phyloP scores from a whole-genome alignment of 768 basidiomycete genomes.

The Lentinula edodes region DNA sequence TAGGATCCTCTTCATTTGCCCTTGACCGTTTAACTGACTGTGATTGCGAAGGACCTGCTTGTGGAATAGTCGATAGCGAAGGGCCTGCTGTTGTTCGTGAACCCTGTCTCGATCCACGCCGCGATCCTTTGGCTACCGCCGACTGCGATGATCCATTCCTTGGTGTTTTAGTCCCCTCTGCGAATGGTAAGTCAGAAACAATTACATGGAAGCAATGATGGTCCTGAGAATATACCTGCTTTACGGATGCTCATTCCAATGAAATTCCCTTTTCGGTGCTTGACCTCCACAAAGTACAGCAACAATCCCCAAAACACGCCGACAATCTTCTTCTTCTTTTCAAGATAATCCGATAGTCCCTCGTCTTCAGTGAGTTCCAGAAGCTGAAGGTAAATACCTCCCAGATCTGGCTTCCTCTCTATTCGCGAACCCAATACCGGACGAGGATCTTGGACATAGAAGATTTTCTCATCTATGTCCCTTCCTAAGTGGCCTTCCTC shows the following conservation, averaged over 20 bases:
- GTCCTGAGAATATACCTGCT: background rate
- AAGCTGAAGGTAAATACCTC: background rate
- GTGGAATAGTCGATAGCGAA: background rate
- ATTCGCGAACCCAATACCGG: no score
- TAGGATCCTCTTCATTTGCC: background rate
- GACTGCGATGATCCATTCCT: background rate
- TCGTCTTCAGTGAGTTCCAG: background rate
- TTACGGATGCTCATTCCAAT: background rate
- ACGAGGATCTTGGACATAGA: no score
- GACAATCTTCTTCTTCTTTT: background rate
- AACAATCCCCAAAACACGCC: background rate
- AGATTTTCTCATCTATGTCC: no score
- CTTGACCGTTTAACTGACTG: background rate
- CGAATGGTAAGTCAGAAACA: background rate
- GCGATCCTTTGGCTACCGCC: background rate
- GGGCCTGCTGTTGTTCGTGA: background rate
- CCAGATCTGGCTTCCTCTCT: no score
- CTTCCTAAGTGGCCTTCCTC: no score
- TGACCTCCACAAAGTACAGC: background rate
- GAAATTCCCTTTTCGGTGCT: background rate
- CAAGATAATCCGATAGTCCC: background rate
- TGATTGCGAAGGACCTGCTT: background rate
- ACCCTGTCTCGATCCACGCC: background rate
- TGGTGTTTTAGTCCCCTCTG: background rate
- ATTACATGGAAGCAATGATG: background rate